Evolutionary conservation across 2,329 filamentous ascomycete genomes (phyloP).

Genomic region (Phyllosticta ampelicida): DNA sequence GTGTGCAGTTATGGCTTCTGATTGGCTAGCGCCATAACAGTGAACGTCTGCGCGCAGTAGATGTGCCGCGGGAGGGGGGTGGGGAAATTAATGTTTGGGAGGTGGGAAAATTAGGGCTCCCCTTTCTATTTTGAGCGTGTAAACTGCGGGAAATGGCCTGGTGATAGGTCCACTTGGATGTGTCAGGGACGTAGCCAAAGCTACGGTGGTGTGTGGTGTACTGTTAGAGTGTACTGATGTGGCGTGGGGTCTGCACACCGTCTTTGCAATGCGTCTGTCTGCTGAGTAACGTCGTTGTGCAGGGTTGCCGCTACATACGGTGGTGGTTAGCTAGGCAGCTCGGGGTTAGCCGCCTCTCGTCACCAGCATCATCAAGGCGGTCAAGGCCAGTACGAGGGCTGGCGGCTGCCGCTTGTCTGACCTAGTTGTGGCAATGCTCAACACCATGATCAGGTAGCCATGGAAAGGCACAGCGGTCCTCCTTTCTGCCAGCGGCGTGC

Average conservation of each 20-base stretch:
- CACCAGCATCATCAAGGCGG: too few relatives aligned
- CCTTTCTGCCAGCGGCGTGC: neutral
- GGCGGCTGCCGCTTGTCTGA: neutral
- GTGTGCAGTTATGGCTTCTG: too few relatives aligned
- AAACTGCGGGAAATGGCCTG: neutral
- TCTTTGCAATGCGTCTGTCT: neutral
- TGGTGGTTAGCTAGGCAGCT: neutral
- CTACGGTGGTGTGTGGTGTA: too few relatives aligned
- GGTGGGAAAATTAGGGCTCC: neutral
- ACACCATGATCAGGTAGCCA: neutral
- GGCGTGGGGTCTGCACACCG: too few relatives aligned
- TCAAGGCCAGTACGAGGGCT: too few relatives aligned
- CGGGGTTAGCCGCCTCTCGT: neutral
- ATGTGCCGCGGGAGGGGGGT: too few relatives aligned
- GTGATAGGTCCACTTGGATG: neutral
- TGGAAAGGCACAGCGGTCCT: neutral
- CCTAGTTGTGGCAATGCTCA: neutral
- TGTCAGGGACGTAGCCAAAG: neutral
- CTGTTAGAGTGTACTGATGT: too few relatives aligned
- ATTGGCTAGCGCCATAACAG: too few relatives aligned
- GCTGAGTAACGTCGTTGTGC: neutral
- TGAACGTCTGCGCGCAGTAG: too few relatives aligned
- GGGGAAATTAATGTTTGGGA: too few relatives aligned
- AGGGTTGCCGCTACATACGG: neutral
- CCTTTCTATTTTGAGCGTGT: neutral